Base-by-base conservation (phyloP, 495 filamentous ascomycete genomes). In the Xylaria venustula region DNA sequence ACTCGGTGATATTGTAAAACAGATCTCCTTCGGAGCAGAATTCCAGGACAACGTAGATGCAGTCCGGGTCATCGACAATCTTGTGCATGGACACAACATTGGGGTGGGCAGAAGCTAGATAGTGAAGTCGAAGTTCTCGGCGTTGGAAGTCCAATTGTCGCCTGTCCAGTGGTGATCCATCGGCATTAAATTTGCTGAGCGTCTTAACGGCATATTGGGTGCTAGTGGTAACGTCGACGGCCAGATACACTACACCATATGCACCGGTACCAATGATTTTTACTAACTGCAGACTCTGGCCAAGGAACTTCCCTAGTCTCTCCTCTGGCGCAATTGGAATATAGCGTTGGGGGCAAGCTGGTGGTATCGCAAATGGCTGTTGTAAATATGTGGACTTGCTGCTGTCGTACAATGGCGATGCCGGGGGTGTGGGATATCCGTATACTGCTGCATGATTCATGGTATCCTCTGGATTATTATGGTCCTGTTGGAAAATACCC, bases 1-100 rank as follows among this genome's bases (percentile, higher is more conserved):
- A 85, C 73, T 99, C 94, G 54, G 95, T 98, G 75, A 99, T 99
- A 72, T 90, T 96, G 67, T 88, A 88, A 76, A 99, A 99, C 54
- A 99, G 79, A 75, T 99, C 94, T 63, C 94, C 94, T 74, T 99
- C 94, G 9, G 93, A 91, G 76, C 94, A 98, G 75, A 90, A 98
- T 75, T 99, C 94, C 73, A 99, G 85, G 53, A 99, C 88, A 66
- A 99, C 95, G 78, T 90, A 98, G 63, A 91, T 96, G 81, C 92
- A 97, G 75, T 98, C 93, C 55, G 84, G 78, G 67, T 87, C 87
- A 75, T 97, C 93, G 82, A 97, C 87, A 67, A 99, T 97, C 81
- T 92, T 92, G 51, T 91, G 81, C 75, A 99, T 83, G 63, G 92
- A 95, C 63, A 98, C 93, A 62, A 99, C 90, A 73, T 97, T 96